A percentile compares a stretch with the other conserved stretches of the same genome.
These are phyloP conservation scores for Protea cynaroides DNA, from an alignment of 164 flowering plant genomes.

Conservation along the genomic window DNA sequence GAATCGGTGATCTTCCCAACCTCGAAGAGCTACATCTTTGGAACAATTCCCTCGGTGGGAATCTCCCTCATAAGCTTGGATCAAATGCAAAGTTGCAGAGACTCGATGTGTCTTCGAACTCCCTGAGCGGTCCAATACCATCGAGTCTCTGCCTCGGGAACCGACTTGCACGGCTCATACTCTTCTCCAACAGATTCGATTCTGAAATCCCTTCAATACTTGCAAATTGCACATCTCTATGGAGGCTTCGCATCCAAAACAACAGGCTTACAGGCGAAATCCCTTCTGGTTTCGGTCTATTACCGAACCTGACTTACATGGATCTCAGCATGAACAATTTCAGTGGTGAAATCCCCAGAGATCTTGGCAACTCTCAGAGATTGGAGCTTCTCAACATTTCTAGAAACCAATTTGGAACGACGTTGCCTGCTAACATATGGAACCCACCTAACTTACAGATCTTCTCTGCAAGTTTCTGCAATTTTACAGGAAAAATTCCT, in stretches of 20 bases:
- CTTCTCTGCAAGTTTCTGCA: conserved; percentile 48
- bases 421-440: conserved; percentile 65
- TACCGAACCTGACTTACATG: conserved; percentile 54
- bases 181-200: conserved; percentile 61
- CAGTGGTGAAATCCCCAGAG: conserved; percentile 60
- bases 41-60: conserved; percentile 70
- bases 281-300: conserved; percentile 55
- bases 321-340: conserved; percentile 70
- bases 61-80: conserved; percentile 65
- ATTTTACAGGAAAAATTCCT: conserved; percentile 55
- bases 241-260: conserved; percentile 50
- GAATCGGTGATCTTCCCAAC: conserved; percentile 60
- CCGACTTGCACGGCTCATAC: conserved; percentile 49
- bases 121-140: conserved; percentile 70
- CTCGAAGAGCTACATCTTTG: conserved; percentile 53
- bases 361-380: conserved; percentile 41
- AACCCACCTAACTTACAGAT: conserved; percentile 56
- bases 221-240: conserved; percentile 54
- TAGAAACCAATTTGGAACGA: conserved; percentile 32
- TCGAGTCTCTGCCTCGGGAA: conserved; percentile 60
- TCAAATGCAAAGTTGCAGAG: conserved; percentile 38
- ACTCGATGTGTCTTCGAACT: conserved; percentile 75
- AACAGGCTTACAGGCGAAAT: conserved; percentile 67
- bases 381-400: conserved; percentile 61
- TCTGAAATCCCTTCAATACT: conserved; percentile 43